These are phyloP conservation scores for Rhizopogon rudus DNA, from an alignment of 768 basidiomycete species.

Conservation along the genomic window DNA sequence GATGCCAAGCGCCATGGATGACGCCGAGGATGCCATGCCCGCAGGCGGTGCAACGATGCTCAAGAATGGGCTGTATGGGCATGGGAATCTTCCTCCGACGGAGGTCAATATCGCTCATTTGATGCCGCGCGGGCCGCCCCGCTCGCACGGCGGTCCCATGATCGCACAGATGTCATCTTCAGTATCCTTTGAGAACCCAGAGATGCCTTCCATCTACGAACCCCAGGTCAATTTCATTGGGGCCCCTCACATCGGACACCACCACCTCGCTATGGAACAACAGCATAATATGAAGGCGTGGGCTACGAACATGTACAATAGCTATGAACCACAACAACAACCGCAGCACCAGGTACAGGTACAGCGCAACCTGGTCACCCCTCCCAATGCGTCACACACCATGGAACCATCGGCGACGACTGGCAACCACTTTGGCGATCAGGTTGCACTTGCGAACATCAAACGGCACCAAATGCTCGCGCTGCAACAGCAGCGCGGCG, in stretches of 20 bases:
- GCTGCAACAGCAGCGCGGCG: conserved; percentile 22
- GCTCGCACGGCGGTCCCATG: conserved; percentile 33
- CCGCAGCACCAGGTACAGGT: conserved; percentile 15
- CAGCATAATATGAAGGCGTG: conserved; percentile 21
- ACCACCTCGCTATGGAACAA: conserved; percentile 11
- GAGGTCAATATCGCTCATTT: conserved; percentile 21
- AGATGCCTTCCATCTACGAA: conserved; percentile 41
- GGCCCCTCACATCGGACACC: conserved; percentile 16
- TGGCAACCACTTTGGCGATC: conserved; percentile 13
- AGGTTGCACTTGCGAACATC: conserved; percentile 17
- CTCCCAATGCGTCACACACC: conserved; percentile 36
- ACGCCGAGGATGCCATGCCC: conserved; percentile 25
- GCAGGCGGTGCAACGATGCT: conserved; percentile 24
- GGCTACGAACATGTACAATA: conserved; percentile 25
- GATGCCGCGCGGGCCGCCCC: conserved; percentile 16
- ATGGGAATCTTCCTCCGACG: conserved; percentile 28
- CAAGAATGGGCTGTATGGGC: conserved; percentile 30
- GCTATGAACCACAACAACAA: conserved; percentile 18
- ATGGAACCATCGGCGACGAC: conserved; percentile 6
- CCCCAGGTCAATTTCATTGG: conserved; percentile 29
- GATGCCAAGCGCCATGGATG: conserved; percentile 22
- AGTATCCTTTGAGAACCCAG: conserved; percentile 50
- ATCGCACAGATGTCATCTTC: conserved; percentile 39
- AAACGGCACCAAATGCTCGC: conserved; percentile 26
- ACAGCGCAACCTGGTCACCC: conserved; percentile 36